Conservation (phyloP, 2,329 filamentous ascomycete genomes). For the Hypoxylon sp. region DNA sequence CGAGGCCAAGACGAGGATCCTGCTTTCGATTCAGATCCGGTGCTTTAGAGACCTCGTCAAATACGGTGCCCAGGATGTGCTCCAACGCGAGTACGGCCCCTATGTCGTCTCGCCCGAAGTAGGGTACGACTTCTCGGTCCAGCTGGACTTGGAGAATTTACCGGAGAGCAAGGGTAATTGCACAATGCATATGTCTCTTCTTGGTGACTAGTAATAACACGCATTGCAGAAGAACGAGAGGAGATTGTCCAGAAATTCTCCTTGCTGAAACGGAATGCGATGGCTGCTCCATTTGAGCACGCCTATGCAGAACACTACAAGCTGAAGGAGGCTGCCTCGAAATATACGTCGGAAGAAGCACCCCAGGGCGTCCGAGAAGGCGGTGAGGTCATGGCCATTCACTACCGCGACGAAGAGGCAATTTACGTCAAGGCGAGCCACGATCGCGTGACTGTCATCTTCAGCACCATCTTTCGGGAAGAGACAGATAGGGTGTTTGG, state of each 20-base stretch:
- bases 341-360: slow-evolving; percentile 93
- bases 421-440: slow-evolving; percentile 99
- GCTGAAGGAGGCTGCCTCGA: slow-evolving; percentile 87
- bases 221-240: slow-evolving; percentile 78
- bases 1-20: slow-evolving; percentile 91
- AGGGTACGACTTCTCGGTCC: slow-evolving; percentile 95
- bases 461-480: slow-evolving; percentile 97
- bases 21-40: slow-evolving; percentile 93
- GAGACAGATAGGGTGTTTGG: slow-evolving; percentile 98
- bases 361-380: slow-evolving; percentile 91
- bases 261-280: slow-evolving; percentile 95
- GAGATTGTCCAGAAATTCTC: slow-evolving; percentile 89
- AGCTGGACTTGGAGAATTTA: slow-evolving; percentile 88
- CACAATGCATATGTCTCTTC: neutral
- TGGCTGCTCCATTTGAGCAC: slow-evolving; percentile 98
- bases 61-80: slow-evolving; percentile 91
- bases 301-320: slow-evolving; percentile 94
- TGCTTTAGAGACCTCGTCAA: slow-evolving; percentile 93
- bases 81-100: slow-evolving; percentile 92
- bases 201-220: slow-evolving; percentile 28
- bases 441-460: slow-evolving; percentile 98
- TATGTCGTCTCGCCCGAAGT: slow-evolving; percentile 90
- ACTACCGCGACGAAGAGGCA: slow-evolving; percentile 98
- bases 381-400: slow-evolving; percentile 93
- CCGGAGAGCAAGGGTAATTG: slow-evolving; percentile 79